phyloP scores from a whole-genome alignment of 208 protist genomes.

The Vickermania spadyakhi region DNA sequence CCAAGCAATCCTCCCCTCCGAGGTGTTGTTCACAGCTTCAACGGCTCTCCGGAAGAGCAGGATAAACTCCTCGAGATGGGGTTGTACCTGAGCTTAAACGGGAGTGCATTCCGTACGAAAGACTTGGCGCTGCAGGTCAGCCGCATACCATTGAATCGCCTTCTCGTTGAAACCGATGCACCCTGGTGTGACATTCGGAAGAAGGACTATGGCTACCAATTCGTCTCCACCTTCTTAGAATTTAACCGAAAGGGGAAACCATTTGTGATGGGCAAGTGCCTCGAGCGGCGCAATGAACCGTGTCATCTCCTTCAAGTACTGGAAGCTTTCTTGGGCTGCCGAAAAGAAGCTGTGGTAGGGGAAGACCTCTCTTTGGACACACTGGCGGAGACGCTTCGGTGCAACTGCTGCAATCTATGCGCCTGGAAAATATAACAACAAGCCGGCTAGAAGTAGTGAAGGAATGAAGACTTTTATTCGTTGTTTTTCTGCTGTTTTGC shows the following conservation, averaged over 20 bases:
- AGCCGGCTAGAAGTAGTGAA: too few species aligned
- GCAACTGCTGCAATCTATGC: background rate
- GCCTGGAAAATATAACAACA: background rate
- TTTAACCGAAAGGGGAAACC: slow-evolving; percentile 52
- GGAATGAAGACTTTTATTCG: too few species aligned
- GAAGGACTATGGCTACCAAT: slow-evolving; percentile 73
- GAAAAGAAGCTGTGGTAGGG: slow-evolving; percentile 1
- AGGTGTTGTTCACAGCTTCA: slow-evolving; percentile 94
- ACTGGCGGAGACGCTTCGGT: background rate
- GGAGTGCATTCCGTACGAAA: slow-evolving; percentile 85
- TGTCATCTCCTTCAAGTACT: slow-evolving; percentile 76
- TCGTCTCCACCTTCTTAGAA: slow-evolving; percentile 53
- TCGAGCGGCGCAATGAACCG: slow-evolving; percentile 90
- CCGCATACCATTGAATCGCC: slow-evolving; percentile 59
- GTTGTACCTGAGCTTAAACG: slow-evolving; percentile 87
- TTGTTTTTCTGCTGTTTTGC: too few species aligned
- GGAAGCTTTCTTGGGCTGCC: slow-evolving; percentile 48
- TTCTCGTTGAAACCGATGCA: slow-evolving; percentile 93
- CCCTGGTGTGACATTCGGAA: slow-evolving; percentile 92
- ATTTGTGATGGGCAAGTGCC: slow-evolving; percentile 41
- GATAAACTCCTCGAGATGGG: slow-evolving; percentile 60
- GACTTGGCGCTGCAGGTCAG: slow-evolving; percentile 58
- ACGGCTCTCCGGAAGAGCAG: slow-evolving; percentile 78
- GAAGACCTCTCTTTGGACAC: too few species aligned
- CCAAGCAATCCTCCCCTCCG: slow-evolving; percentile 8